phyloP scores from a whole-genome alignment of 2,329 filamentous ascomycete species.

The Sporothrix phasma region DNA sequence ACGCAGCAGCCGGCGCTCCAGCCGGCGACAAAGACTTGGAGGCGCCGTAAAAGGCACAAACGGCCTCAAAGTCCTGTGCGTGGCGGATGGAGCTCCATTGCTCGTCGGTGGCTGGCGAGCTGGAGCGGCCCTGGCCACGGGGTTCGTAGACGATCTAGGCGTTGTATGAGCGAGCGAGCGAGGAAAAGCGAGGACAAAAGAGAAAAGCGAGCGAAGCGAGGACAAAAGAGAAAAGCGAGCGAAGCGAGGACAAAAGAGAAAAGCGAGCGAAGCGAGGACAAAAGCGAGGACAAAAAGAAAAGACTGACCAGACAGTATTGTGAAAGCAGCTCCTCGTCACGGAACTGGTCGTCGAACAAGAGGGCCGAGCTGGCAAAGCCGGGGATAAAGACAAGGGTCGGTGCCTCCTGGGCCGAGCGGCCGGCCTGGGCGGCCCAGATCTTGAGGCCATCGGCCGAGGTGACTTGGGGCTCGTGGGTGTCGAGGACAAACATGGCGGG shows the following conservation, averaged over 20 bases:
- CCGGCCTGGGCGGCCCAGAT: constrained; percentile 16
- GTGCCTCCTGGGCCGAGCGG: background rate
- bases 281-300: background rate
- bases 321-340: constrained; percentile 10
- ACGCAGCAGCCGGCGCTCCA: constrained; percentile 14
- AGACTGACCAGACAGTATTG: constrained; percentile 10
- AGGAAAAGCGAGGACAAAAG: background rate
- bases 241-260: background rate
- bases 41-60: constrained; percentile 11
- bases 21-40: constrained; percentile 10
- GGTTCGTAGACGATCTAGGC: constrained; percentile 14
- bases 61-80: constrained; percentile 15
- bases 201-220: too few species aligned
- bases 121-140: constrained; percentile 15
- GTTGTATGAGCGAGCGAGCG: background rate
- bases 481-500: constrained; percentile 12
- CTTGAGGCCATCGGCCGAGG: constrained; percentile 14
- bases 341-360: constrained; percentile 14
- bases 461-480: background rate
- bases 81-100: background rate
- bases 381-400: constrained; percentile 14
- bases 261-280: background rate
- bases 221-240: too few species aligned
- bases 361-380: constrained; percentile 13
- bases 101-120: background rate